Evolutionary conservation across 345 rosid genomes (phyloP).

Genomic region (Pelargonium nanum): DNA sequence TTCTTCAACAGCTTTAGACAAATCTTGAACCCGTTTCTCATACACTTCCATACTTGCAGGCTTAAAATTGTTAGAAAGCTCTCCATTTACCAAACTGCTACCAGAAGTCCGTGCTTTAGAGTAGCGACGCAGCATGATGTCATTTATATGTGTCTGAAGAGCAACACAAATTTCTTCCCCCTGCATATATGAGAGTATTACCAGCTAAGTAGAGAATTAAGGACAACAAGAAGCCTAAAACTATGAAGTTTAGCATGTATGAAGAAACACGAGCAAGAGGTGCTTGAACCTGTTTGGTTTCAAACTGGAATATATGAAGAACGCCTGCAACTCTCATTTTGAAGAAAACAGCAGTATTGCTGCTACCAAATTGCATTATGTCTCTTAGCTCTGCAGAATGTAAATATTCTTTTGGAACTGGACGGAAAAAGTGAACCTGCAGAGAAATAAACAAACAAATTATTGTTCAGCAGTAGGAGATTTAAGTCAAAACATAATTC

Average conservation of each 20-base stretch:
- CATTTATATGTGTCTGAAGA: conserved; percentile 96
- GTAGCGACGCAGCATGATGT: conserved; percentile 94
- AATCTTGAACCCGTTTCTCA: conserved; percentile 72
- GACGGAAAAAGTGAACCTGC: conserved; percentile 94
- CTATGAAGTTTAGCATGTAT: background rate
- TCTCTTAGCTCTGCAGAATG: conserved; percentile 96
- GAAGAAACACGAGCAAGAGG: background rate
- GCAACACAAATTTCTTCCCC: conserved; percentile 99
- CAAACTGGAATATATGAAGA: conserved; percentile 94
- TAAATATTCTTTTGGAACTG: conserved; percentile 91
- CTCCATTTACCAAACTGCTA: conserved; percentile 57
- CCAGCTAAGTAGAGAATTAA: background rate
- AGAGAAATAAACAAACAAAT: conserved; percentile 3
- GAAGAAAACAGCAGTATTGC: conserved; percentile 94
- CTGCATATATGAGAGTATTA: conserved; percentile 22
- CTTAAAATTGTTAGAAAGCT: conserved; percentile 48
- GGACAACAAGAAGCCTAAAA: background rate
- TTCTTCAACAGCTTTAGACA: conserved; percentile 69
- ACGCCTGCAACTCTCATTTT: conserved; percentile 99
- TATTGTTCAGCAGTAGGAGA: background rate
- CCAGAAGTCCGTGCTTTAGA: conserved; percentile 75
- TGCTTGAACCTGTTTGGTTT: conserved; percentile 78
- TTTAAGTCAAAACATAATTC: background rate
- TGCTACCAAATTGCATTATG: conserved; percentile 98
- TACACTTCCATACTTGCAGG: conserved; percentile 45